Evolutionary conservation across 202 grass and related monocot genomes (phyloP), one percentile per base, ranked within the genome.

Genomic region (Bolboschoenoplectus hybrid): DNA sequence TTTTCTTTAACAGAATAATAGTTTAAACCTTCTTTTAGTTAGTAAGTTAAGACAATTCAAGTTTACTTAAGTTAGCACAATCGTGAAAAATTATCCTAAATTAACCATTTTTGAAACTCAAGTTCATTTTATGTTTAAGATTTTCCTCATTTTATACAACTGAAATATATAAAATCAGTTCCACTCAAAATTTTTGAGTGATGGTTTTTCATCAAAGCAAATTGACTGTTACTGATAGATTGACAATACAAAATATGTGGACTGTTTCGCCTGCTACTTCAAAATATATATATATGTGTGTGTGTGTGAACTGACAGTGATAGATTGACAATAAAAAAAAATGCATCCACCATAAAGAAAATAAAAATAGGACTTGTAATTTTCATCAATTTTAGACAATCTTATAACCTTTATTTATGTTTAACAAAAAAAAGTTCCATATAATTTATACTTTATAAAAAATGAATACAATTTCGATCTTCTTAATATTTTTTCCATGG

Each of bases 1-100:
- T 63, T 63, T 1, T 63, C 6, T 32, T 63, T 63, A 63, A 63
- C 19, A 9, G 34, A 34, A 34, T 9, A 9, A 9, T 63, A 10
- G 61, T 66, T 32, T 66, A 36, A 66, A 66, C 2, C 34, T 38
- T 66, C 26, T 10, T 66, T 36, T 2, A 5, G 34, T 72, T 72
- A 47, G 41, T 72, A 72, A 72, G 41, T 72, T 72, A 26, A 72
- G 41, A 72, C 40, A 72, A 72, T 47, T 47, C 44, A 72, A 72
- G 68, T 72, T 72, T 72, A 70, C 38, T 70, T 17, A 44, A 72
- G 68, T 72, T 72, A 47, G 43, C 20, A 5, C 43, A 46, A 46
- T 47, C 7, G 17, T 20, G 12, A 68, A 26, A 43, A 11, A 11
- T 46, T 72, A 47, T 20, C 68, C 68, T 20, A 72, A 71, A 46